Percentiles rank a stretch among this genome's conserved stretches.
Evolutionary conservation across 331 rosid genomes (phyloP).

Genomic region (Quercus lobata): DNA sequence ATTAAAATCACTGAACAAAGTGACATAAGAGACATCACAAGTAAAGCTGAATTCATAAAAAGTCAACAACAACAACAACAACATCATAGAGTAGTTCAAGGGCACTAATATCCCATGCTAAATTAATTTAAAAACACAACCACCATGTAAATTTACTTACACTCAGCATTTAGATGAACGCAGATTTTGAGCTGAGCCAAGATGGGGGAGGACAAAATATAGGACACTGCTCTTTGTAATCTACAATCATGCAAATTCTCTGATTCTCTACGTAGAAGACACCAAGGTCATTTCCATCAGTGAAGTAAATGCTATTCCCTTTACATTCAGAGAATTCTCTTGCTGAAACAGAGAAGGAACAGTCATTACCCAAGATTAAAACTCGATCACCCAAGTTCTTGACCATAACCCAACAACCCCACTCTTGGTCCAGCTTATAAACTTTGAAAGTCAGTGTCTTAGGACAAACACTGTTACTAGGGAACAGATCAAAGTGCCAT

Average conservation of each 20-base stretch:
- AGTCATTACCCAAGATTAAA: conserved; percentile 36
- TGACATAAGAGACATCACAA: neutral
- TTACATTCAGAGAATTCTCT: conserved; percentile 25
- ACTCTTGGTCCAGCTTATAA: conserved; percentile 61
- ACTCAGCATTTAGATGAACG: neutral
- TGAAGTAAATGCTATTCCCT: conserved; percentile 46
- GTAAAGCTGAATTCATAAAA: neutral
- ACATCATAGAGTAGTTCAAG: neutral
- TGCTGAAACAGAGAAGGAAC: conserved; percentile 39
- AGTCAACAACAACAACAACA: no score
- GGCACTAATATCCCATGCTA: neutral
- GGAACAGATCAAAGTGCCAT: no score
- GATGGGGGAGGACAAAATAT: neutral
- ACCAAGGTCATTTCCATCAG: conserved; percentile 6
- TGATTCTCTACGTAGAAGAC: conserved; percentile 26
- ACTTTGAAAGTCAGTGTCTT: conserved; percentile 31
- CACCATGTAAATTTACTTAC: neutral
- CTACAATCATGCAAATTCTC: neutral
- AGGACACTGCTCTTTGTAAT: neutral
- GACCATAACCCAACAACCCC: conserved; percentile 54
- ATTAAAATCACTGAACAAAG: neutral
- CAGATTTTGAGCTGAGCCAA: conserved; percentile 12
- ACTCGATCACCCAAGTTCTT: conserved; percentile 42
- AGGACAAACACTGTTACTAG: neutral
- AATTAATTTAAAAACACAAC: neutral